These are phyloP conservation scores for Haematococcus sp. DNA, from an alignment of 139 green algal genomes.

Conservation along the genomic window DNA sequence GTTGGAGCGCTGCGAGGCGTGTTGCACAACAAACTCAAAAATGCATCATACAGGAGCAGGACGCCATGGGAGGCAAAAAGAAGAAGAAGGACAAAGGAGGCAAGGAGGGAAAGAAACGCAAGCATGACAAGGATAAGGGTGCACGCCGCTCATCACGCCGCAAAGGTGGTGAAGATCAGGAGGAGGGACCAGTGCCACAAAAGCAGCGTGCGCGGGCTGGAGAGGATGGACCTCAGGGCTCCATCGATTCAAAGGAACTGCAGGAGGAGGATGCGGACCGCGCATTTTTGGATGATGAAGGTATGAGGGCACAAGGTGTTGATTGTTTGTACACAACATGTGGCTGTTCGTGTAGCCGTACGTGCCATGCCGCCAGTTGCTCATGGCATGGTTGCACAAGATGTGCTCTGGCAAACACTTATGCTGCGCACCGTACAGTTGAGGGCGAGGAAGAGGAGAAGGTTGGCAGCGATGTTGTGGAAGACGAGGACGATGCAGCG, in stretches of 20 bases:
- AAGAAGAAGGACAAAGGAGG: constrained; percentile 6
- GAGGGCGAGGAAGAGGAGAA: not conserved
- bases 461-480: constrained; percentile 12
- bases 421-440: not conserved
- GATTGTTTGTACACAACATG: not conserved
- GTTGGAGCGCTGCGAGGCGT: not conserved
- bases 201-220: not conserved
- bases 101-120: constrained; percentile 6
- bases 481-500: constrained; percentile 16
- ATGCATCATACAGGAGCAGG: not conserved
- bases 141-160: not conserved
- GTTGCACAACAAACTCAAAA: too few relatives aligned
- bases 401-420: too few relatives aligned
- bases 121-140: constrained; percentile 6
- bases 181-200: not conserved
- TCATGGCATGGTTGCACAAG: too few relatives aligned
- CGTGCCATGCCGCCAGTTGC: too few relatives aligned
- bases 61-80: not conserved
- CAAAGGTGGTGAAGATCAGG: not conserved
- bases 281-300: constrained; percentile 23
- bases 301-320: not conserved
- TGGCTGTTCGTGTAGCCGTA: not conserved
- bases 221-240: not conserved
- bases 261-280: not conserved
- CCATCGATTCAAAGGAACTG: constrained; percentile 7